Conservation (phyloP, 805 yeast genomes). For the Metschnikowia cerradonensis region DNA sequence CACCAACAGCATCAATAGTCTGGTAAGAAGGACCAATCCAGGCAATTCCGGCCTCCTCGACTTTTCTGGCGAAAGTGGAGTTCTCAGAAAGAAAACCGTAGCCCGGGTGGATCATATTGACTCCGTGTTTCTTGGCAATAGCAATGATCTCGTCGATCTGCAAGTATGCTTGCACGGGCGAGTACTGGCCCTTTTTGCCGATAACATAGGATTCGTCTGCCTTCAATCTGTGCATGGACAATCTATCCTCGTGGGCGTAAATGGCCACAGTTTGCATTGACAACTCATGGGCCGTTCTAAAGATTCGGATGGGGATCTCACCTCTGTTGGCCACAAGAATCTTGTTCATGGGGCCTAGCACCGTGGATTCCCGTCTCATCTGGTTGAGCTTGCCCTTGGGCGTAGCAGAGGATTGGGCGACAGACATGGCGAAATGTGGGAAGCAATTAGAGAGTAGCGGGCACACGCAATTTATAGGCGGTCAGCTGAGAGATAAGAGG, state of each 20-base stretch:
- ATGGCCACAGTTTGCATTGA: slow-evolving; percentile 97
- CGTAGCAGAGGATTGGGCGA: neutral
- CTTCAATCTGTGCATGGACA: slow-evolving; percentile 91
- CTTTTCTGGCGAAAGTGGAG: slow-evolving; percentile 89
- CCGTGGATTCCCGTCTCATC: slow-evolving; percentile 41
- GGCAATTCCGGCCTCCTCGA: slow-evolving; percentile 82
- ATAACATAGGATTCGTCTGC: slow-evolving; percentile 92
- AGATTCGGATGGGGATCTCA: slow-evolving; percentile 82
- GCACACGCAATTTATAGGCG: neutral
- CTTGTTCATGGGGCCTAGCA: slow-evolving; percentile 48
- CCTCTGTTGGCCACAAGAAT: slow-evolving; percentile 82
- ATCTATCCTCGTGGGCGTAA: slow-evolving; percentile 91
- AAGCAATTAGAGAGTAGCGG: neutral
- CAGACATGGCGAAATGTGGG: neutral
- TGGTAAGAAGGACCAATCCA: slow-evolving; percentile 93
- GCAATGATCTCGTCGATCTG: slow-evolving; percentile 89
- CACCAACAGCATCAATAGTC: slow-evolving; percentile 94
- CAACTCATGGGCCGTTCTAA: slow-evolving; percentile 95
- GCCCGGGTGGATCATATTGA: slow-evolving; percentile 39
- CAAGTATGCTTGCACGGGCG: slow-evolving; percentile 94
- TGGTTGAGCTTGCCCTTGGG: slow-evolving; percentile 27
- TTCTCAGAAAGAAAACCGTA: slow-evolving; percentile 79
- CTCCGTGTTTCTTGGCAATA: slow-evolving; percentile 54
- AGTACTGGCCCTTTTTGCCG: slow-evolving; percentile 82
- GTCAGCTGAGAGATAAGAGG: slow-evolving; percentile 1